Evolutionary conservation across 257 asterid genomes (phyloP), one percentile per base, ranked within the genome.

Genomic region (Lycium ferocissimum): DNA sequence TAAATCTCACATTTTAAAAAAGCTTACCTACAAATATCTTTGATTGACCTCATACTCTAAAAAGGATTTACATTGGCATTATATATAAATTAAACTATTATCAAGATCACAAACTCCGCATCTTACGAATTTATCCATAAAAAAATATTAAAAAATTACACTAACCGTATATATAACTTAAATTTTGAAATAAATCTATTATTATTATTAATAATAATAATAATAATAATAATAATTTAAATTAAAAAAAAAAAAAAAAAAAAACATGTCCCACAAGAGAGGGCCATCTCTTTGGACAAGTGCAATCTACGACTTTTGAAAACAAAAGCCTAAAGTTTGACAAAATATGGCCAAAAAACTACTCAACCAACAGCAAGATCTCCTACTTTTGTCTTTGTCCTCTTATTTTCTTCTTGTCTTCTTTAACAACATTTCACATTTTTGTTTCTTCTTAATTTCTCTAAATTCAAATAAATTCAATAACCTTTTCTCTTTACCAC

Each of bases 231-330:
- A 26, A 26, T 1, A 26, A 26, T 26, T 26, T n/a, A n/a, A n/a
- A n/a, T n/a, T n/a, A n/a, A n/a, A n/a, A n/a, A 26, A 26, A 26
- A 26, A 26, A 26, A 26, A 26, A 26, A 26, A 26, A 26, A 70
- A 53, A 76, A 78, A 51, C 49, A 53, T 91, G 98, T 62, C 98
- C 97, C 96, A 92, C 98, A 78, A 72, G 59, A 82, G 58, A 89
- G 90, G 90, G 22, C n/a, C 61, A 13, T 76, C 51, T 20, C 20
- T 51, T 76, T 76, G 35, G 61, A 76, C 82, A 88, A 87, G 88
- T 91, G 93, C 87, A 88, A 86, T 86, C 86, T 87, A 86, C 90
- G 90, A 87, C 86, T 20, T 70, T 85, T 93, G 93, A 78, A 88
- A 84, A 83, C 87, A 67, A 90, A 86, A 70, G 33, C 54, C 79